phyloP scores from a whole-genome alignment of 2,329 filamentous ascomycete species.

The Pseudopyrenochaeta lycopersici region DNA sequence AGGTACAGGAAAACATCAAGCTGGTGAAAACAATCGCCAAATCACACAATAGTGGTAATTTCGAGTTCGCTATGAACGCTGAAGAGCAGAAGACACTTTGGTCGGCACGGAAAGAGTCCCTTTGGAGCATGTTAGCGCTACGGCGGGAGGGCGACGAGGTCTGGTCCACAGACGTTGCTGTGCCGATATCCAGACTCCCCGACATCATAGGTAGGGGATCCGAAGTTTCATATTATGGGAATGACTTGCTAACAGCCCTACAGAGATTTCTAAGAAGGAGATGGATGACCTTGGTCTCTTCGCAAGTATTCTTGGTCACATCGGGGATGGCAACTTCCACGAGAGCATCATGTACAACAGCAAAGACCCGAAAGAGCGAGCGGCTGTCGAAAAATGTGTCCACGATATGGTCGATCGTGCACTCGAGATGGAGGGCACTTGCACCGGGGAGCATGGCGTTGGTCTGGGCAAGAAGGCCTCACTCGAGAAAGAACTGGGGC shows the following conservation, averaged over 20 bases:
- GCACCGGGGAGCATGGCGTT: constrained; percentile 87
- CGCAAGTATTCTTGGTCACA: constrained; percentile 86
- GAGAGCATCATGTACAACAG: constrained; percentile 89
- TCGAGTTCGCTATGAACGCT: constrained; percentile 64
- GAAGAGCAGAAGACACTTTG: constrained; percentile 65
- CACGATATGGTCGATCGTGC: constrained; percentile 92
- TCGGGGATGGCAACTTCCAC: constrained; percentile 95
- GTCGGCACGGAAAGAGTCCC: constrained; percentile 67
- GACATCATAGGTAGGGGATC: constrained; percentile 65
- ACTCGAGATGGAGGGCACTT: constrained; percentile 92
- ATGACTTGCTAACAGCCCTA: constrained; percentile 14
- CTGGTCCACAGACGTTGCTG: constrained; percentile 70
- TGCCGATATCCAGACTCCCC: constrained; percentile 67
- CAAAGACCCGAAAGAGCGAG: constrained; percentile 72
- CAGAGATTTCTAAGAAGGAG: constrained; percentile 86
- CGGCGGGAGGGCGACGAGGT: constrained; percentile 65
- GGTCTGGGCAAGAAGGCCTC: constrained; percentile 87
- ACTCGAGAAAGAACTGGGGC: constrained; percentile 79
- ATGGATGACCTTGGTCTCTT: constrained; percentile 87
- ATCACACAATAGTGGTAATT: constrained; percentile 63
- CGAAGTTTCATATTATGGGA: not conserved
- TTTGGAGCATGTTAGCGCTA: constrained; percentile 69
- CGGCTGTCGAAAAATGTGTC: constrained; percentile 81
- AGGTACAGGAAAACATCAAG: constrained; percentile 77
- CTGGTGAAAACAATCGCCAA: constrained; percentile 74